Conservation (phyloP, 1,139 yeast species). For the Magnusiomyces fungicola region DNA sequence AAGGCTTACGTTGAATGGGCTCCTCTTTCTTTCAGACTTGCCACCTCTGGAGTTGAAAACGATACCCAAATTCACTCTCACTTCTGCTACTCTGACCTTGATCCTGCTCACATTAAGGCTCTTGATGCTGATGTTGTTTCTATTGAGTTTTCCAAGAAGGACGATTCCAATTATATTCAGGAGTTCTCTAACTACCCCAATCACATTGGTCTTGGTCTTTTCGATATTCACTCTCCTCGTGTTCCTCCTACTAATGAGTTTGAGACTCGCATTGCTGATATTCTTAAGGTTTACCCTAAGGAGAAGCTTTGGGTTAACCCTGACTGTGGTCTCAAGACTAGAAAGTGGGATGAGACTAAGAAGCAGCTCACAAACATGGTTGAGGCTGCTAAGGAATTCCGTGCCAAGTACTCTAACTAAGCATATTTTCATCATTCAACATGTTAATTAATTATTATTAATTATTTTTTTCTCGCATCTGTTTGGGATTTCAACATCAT, state of each 20-base stretch:
- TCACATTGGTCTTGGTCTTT: conserved; percentile 98
- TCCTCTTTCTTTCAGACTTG: conserved; percentile 98
- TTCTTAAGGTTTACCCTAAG: conserved; percentile 94
- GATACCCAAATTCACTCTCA: conserved; percentile 98
- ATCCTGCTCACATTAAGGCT: conserved; percentile 98
- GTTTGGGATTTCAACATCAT: conserved; percentile 6
- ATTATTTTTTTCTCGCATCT: background rate
- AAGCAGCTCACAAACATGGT: conserved; percentile 89
- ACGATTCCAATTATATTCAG: conserved; percentile 94
- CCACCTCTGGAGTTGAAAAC: conserved; percentile 96
- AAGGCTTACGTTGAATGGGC: conserved; percentile 97
- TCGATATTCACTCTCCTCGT: conserved; percentile 99
- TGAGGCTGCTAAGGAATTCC: conserved; percentile 95
- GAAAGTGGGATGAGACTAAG: conserved; percentile 90
- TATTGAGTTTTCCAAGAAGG: conserved; percentile 99
- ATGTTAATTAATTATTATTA: too few relatives aligned
- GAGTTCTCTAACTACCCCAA: conserved; percentile 98
- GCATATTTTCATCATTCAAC: conserved; percentile 4
- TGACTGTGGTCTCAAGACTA: conserved; percentile 98
- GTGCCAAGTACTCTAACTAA: conserved; percentile 42
- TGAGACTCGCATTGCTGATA: conserved; percentile 85
- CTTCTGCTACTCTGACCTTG: conserved; percentile 99
- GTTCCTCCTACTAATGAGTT: conserved; percentile 97
- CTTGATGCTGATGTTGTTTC: conserved; percentile 99
- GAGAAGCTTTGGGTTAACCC: conserved; percentile 99